A percentile compares a stretch with the other conserved stretches of the same genome.
These are phyloP conservation scores for Pythium dissotocum DNA, from an alignment of 352 stramenopile species.

Conservation along the genomic window DNA sequence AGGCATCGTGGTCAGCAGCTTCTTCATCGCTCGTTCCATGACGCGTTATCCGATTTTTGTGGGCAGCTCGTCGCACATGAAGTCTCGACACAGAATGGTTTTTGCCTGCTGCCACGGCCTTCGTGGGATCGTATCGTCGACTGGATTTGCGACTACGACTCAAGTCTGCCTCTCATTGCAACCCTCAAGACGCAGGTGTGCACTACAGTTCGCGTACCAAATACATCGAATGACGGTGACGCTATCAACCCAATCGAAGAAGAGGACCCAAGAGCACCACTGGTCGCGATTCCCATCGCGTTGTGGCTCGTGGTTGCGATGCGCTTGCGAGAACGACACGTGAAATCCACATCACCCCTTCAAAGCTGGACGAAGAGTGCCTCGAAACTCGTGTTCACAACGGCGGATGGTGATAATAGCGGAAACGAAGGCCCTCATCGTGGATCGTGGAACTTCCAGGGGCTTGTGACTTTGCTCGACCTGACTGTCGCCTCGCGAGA, in stretches of 20 bases:
- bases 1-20: constrained; percentile 4
- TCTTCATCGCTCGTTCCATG: constrained; percentile 11
- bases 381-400: constrained; percentile 1
- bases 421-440: neutral
- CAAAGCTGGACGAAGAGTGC: neutral
- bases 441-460: constrained; percentile 10
- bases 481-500: constrained; percentile 13
- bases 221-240: neutral
- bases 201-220: neutral
- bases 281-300: constrained; percentile 16
- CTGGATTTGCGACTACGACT: constrained; percentile 28
- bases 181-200: constrained; percentile 19
- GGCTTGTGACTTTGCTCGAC: neutral
- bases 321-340: constrained; percentile 7
- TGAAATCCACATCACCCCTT: too few species aligned
- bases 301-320: constrained; percentile 20
- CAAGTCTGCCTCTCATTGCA: neutral
- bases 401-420: neutral
- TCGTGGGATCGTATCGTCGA: constrained; percentile 20
- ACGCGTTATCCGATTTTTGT: constrained; percentile 15
- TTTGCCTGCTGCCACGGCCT: constrained; percentile 3
- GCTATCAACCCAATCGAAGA: neutral
- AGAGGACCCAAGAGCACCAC: too few species aligned
- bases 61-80: constrained; percentile 14
- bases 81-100: constrained; percentile 6